Evolutionary conservation across 441 rosid genomes (phyloP), one percentile per base, ranked within the genome.

Genomic region (Theobroma grandiflorum): DNA sequence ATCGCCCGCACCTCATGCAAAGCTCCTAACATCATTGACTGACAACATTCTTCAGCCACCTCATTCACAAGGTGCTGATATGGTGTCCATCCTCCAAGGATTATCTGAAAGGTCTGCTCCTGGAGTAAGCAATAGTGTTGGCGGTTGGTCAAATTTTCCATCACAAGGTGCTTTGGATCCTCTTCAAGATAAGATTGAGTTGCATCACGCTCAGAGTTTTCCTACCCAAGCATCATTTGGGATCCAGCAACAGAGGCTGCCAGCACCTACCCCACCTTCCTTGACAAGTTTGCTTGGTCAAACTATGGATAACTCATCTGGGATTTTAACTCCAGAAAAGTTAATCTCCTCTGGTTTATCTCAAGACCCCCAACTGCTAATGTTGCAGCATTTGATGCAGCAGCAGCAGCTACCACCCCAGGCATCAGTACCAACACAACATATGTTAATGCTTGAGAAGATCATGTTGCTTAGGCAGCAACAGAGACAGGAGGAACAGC

Each of bases 401-500:
- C 97, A 94, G 86, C 98, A 91, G 87, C 65, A 55, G 38, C 79
- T 92, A 82, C 97, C 88, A 76, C 83, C 98, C 68, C 98, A 89
- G 87, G 74, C 89, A 64, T 82, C 92, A 66, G 85, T 84, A 76
- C 87, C 93, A 72, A 76, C 98, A 6, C 99, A 90, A 81, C 95
- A 94, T 88, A 85, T 93, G 77, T 88, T 89, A 10, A 73, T 91
- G 65, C 76, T 96, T 74, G 97, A 97, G 83, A 93, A 92, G 77
- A 84, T 93, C 75, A 77, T 95, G 69, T 84, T 93, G 81, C 89
- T 97, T 80, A 90, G 91, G 86, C 97, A 95, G 84, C 98, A 94
- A 84, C 92, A 91, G 79, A 86, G 86, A 75, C 95, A 92, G 82
- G 94, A 96, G 86, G 92, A 92, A 88, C 96, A 96, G 80, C 96